Evolutionary conservation across 495 filamentous ascomycete species (phyloP).

Genomic region (Rostrohypoxylon terebratum): DNA sequence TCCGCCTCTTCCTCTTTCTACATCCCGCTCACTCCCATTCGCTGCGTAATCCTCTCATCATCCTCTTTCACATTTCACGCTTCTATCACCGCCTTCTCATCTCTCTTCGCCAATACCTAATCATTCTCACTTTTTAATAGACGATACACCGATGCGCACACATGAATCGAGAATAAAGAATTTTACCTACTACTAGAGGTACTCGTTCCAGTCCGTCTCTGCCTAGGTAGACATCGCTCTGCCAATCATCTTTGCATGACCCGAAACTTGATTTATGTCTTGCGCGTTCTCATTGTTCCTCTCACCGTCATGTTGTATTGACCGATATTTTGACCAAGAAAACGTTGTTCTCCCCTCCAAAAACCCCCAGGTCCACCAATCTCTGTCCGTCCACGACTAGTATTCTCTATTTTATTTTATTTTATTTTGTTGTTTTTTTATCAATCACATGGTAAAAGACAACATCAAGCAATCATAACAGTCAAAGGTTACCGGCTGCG

Average conservation of each 20-base stretch:
- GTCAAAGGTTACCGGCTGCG: slow-evolving; percentile 10
- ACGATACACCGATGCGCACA: slow-evolving; percentile 3
- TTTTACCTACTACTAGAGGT: too few species aligned
- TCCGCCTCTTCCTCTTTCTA: slow-evolving; percentile 29
- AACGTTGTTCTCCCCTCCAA: slow-evolving; percentile 15
- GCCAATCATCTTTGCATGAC: slow-evolving; percentile 16
- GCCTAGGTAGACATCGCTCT: slow-evolving; percentile 15
- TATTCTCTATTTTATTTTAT: too few species aligned
- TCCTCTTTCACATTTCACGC: slow-evolving; percentile 13
- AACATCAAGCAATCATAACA: background rate
- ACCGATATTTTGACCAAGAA: slow-evolving; percentile 36
- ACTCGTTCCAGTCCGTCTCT: slow-evolving; percentile 16
- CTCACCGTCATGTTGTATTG: slow-evolving; percentile 26
- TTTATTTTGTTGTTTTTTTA: too few species aligned
- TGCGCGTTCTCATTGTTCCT: slow-evolving; percentile 29
- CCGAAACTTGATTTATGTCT: slow-evolving; percentile 32
- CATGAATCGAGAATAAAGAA: slow-evolving; percentile 26
- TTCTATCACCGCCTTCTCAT: slow-evolving; percentile 15
- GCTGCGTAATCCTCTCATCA: slow-evolving; percentile 43
- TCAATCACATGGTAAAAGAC: slow-evolving; percentile 44
- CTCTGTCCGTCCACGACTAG: slow-evolving; percentile 34
- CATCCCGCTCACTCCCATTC: background rate
- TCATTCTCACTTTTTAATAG: slow-evolving; percentile 11
- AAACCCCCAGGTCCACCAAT: slow-evolving; percentile 34
- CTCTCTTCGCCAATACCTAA: slow-evolving; percentile 15